phyloP scores from a whole-genome alignment of 140 eudicot species.

The Senecio squalidus region DNA sequence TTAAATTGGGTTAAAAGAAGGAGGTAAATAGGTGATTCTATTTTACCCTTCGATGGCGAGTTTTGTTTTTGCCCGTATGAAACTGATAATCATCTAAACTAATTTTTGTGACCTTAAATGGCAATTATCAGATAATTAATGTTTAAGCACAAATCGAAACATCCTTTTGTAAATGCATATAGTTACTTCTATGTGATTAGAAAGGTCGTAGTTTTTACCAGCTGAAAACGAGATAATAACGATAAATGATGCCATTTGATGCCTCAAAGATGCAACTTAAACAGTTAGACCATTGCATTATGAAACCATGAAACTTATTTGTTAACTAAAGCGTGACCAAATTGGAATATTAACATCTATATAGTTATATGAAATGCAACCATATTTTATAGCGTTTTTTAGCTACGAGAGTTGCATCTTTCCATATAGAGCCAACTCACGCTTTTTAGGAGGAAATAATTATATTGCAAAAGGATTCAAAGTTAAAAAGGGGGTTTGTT shows the following conservation, averaged over 20 bases:
- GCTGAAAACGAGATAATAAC: not conserved
- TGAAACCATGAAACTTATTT: not conserved
- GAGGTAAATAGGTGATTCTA: too few species aligned
- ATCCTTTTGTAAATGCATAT: too few species aligned
- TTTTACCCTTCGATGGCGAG: too few species aligned
- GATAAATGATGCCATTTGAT: too few species aligned
- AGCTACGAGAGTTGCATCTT: not conserved
- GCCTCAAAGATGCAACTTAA: not conserved
- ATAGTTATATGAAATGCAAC: not conserved
- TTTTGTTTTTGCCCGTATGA: too few species aligned
- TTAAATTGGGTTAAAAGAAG: too few species aligned
- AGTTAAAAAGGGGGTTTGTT: not conserved
- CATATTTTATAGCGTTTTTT: not conserved
- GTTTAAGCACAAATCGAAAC: too few species aligned
- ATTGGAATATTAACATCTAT: not conserved
- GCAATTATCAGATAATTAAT: too few species aligned
- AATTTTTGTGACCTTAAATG: too few species aligned
- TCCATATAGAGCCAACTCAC: not conserved
- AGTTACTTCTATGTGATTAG: too few species aligned
- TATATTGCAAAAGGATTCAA: not conserved
- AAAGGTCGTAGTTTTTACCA: too few species aligned
- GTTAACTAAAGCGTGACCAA: not conserved
- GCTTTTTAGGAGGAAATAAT: not conserved
- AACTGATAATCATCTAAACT: too few species aligned
- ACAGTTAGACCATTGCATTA: not conserved